Base-by-base conservation (phyloP, 2,329 filamentous ascomycete species). In the Dactylellina sp. region DNA sequence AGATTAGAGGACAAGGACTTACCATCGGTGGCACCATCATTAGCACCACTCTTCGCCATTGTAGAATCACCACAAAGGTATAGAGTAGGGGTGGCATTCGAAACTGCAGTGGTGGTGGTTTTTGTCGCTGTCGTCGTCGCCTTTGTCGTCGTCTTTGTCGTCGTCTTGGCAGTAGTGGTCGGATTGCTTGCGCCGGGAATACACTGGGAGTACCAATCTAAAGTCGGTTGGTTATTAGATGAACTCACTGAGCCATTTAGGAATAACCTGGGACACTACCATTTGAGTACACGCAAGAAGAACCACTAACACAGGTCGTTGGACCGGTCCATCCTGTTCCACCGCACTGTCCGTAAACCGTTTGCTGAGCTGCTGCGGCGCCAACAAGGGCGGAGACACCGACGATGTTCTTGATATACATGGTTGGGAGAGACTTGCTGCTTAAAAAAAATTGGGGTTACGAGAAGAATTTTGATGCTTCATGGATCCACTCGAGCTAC, bases 61-160 rank as follows among this genome's bases (percentile, higher is more conserved):
- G 66, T 71, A n/a, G 66, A 71, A 22, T 71, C 66, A 37, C 66
- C 66, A 11, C 66, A 71, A 22, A 71, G 66, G 16, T 71, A 71
- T 11, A 71, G 25, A 6, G 66, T 71, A 16, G 66, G 66, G 4
- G 49, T 63, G 12, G 66, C 49, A 16, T 71, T 71, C 11, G 66
- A 32, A 28, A 57, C 57, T 1, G 66, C 16, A 1, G 66, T 71
- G 28, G 28, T 32, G 28, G 28, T 32, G 5, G 28, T 32, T 32
- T 32, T 32, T 32, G 28, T 32, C 5, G 28, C 9, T 1, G 66
- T 71, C 22, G 66, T 52, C 24, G 57, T 63, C 7, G 57, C 59
- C n/a, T 28, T 63, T 16, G 47, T 62, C 3, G 14, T 52, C 16
- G 59, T 14, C 14, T n/a, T 44, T 1, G 42, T 25, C 16, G 57